phyloP scores from a whole-genome alignment of 2,329 filamentous ascomycete genomes.

The Hypoxylon sp. region DNA sequence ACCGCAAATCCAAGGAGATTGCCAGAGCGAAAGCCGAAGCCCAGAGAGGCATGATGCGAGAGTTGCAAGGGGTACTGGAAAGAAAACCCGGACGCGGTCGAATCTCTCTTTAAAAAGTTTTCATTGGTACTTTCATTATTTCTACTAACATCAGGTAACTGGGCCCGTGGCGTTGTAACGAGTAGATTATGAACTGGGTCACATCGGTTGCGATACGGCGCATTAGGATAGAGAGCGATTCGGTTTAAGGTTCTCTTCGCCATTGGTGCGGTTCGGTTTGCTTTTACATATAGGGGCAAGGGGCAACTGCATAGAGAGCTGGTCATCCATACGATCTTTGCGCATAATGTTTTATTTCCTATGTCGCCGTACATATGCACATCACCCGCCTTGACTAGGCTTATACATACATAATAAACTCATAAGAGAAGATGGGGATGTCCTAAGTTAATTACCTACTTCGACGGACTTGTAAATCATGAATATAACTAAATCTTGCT shows the following conservation, averaged over 20 bases:
- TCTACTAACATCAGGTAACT: slow-evolving; percentile 32
- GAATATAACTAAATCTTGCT: not conserved
- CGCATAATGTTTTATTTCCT: slow-evolving; percentile 49
- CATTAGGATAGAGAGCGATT: slow-evolving; percentile 40
- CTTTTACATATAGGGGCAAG: slow-evolving; percentile 32
- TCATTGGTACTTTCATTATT: slow-evolving; percentile 40
- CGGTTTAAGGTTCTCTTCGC: slow-evolving; percentile 23
- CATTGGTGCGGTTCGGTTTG: slow-evolving; percentile 27
- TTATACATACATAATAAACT: slow-evolving; percentile 44
- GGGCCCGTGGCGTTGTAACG: slow-evolving; percentile 36
- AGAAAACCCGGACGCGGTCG: slow-evolving; percentile 58
- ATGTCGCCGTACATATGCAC: slow-evolving; percentile 43
- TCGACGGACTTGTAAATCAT: not conserved
- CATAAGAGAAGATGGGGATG: slow-evolving; percentile 28
- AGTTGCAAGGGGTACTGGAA: slow-evolving; percentile 90
- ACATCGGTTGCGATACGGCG: slow-evolving; percentile 41
- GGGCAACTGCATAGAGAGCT: slow-evolving; percentile 38
- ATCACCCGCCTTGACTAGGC: slow-evolving; percentile 33
- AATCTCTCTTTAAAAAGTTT: slow-evolving; percentile 48
- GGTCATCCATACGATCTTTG: slow-evolving; percentile 48
- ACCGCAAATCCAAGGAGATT: slow-evolving; percentile 80
- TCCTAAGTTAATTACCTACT: not conserved
- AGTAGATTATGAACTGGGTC: slow-evolving; percentile 45
- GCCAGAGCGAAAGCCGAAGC: slow-evolving; percentile 83
- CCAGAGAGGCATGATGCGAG: slow-evolving; percentile 89